Evolutionary conservation across 2,329 filamentous ascomycete genomes (phyloP), one percentile per base, ranked within the genome.

Genomic region (Colletotrichum sp.): DNA sequence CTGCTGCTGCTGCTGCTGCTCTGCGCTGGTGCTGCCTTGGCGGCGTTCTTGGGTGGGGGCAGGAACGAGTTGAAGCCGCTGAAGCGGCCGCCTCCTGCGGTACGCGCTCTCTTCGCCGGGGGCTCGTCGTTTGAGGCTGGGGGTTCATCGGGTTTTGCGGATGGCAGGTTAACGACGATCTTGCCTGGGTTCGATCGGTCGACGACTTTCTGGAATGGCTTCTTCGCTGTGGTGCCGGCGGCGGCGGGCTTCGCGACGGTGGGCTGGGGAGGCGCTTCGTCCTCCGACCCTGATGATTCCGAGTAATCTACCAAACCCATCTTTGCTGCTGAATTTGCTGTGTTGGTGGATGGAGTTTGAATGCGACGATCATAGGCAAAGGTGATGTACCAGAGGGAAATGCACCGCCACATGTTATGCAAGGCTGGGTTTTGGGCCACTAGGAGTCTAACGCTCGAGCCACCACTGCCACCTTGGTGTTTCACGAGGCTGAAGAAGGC

Each of bases 261-360:
- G 9, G 81, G 80, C 73, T 82, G 81, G 64, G 72, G 36, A 8
- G 81, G 79, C 21, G 80, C 74, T 72, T 84, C 83, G 48, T 84
- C 75, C 71, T 95, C 93, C 18, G 89, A 88, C 71, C 94, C 94
- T 14, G 94, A 95, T 63, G 93, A 97, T 83, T 96, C 95, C 6
- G 95, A 96, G 81, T 98, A 98, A 77, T 94, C 93, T 79, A 97
- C 95, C 34, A 98, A 88, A 16, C 91, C 93, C 95, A 97, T 97
- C 52, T 64, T 84, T 77, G 48, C 32, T 18, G n/a, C 59, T 77
- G 12, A 13, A n/a, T 21, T 39, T 34, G 43, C 14, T n/a, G 24
- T 7, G 21, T n/a, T 36, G 36, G 66, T 60, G 26, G 59, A 63
- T n/a, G 72, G 48, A 30, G 21, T 59, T 55, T 30, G 26, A 26